Evolutionary conservation across 208 protist species (phyloP).

Genomic region (Crithidia acanthocephali): DNA sequence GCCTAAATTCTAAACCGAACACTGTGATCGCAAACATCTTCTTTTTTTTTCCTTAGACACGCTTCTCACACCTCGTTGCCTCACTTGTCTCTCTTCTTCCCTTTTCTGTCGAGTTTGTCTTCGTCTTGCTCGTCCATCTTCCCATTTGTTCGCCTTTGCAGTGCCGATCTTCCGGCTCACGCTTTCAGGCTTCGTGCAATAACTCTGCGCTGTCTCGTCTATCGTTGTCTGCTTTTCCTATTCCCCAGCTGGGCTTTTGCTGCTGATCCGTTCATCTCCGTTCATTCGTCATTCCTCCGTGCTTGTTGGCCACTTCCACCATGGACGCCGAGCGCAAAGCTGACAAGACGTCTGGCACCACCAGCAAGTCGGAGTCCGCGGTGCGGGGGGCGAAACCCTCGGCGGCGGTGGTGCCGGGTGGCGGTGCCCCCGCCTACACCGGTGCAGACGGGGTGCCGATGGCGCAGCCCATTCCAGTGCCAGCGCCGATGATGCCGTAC

Average conservation of each 20-base stretch:
- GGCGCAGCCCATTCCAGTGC: conserved; percentile 19
- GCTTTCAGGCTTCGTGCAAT: too few relatives aligned
- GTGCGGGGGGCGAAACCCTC: conserved; percentile 14
- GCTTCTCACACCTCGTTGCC: too few relatives aligned
- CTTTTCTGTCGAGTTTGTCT: too few relatives aligned
- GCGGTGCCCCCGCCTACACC: conserved; percentile 12
- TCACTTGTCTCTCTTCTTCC: neutral
- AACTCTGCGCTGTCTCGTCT: too few relatives aligned
- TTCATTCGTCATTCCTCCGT: neutral
- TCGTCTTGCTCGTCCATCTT: too few relatives aligned
- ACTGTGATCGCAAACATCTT: too few relatives aligned
- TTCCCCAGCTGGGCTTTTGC: too few relatives aligned
- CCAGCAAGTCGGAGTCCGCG: conserved; percentile 8
- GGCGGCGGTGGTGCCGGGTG: neutral
- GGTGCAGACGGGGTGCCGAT: conserved; percentile 5
- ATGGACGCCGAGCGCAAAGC: conserved; percentile 25
- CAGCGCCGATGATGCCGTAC: conserved; percentile 28
- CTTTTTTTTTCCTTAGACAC: too few relatives aligned
- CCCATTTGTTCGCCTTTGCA: too few relatives aligned
- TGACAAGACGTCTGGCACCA: conserved; percentile 14
- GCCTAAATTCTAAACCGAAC: too few relatives aligned
- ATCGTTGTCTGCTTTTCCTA: too few relatives aligned
- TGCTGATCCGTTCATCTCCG: neutral
- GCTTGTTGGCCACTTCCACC: neutral
- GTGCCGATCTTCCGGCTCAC: too few relatives aligned